Base-by-base conservation (phyloP, 352 stramenopile genomes). In the Pythium dissimile region DNA sequence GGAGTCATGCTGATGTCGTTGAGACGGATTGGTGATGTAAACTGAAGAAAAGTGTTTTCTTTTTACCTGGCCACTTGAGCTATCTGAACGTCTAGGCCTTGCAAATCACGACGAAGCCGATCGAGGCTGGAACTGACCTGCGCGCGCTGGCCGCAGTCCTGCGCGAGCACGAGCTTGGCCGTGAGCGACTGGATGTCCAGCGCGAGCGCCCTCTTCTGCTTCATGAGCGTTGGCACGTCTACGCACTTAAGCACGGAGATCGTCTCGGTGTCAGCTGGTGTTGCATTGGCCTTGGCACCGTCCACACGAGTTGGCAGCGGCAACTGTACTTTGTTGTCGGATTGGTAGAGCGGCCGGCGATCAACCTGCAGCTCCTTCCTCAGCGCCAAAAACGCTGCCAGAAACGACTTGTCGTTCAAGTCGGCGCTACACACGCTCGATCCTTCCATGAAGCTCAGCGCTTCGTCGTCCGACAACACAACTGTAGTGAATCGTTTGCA, bases 391-490 rank as follows among this genome's bases (percentile, higher is more conserved):
- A 88, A 88, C 21, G 78, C 75, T 10, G 54, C 64, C 20, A 86
- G 28, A 32, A 89, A 76, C 15, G 79, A 89, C 21, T 54, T 56
- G 50, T 82, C 69, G 41, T 81, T 86, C 20, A 89, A 66, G 37
- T 86, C 79, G 0, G 59, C 24, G 30, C 79, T 89, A 26, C 58
- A 62, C 32, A 89, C 57, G 20, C 72, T 86, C 2, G 79, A 84
- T 32, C 72, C 76, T 7, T 54, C 68, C 9, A 87, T 61, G 49
- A 86, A 79, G 44, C 79, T 87, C 35, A 84, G 43, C 2, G 23
- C 50, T 5, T 75, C 63, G 35, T 77, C 60, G 6, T 70, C 34
- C 13, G 54, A 62, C 12, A 26, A 53, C 41, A 45, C 18, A 3
- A 46, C 31, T 12, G 9, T n/a, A n/a, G n/a, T 51, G n/a, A 28